Percentiles rank a stretch among this genome's conserved stretches.
These are phyloP conservation scores for Narthecium ossifragum DNA, from an alignment of 106 monocot genomes.

Conservation along the genomic window DNA sequence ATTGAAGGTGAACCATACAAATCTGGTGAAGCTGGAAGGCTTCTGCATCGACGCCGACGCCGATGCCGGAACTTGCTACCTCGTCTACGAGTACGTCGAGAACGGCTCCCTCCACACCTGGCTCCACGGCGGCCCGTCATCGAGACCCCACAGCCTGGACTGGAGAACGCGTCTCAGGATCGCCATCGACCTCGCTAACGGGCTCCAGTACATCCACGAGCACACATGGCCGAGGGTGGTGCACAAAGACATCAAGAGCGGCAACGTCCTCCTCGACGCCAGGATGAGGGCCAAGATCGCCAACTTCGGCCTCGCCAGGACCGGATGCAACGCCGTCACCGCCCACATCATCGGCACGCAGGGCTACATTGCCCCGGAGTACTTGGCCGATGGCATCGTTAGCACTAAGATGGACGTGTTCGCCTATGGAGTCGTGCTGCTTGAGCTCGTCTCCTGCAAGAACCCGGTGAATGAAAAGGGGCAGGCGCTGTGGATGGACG, in stretches of 20 bases:
- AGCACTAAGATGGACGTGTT: conserved; percentile 87
- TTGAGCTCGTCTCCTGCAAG: conserved; percentile 67
- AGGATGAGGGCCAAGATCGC: conserved; percentile 72
- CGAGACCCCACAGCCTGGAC: conserved; percentile 22
- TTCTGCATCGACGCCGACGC: conserved; percentile 67
- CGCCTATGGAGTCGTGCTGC: conserved; percentile 74
- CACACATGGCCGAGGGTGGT: conserved; percentile 87
- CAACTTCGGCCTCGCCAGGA: conserved; percentile 76
- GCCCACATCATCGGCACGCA: conserved; percentile 75
- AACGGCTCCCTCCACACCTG: conserved; percentile 72
- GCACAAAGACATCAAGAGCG: conserved; percentile 83
- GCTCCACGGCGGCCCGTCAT: conserved; percentile 45
- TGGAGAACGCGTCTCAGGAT: conserved; percentile 63
- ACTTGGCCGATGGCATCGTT: conserved; percentile 58
- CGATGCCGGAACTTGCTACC: conserved; percentile 46
- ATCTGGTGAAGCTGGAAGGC: conserved; percentile 83
- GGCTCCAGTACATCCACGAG: conserved; percentile 93
- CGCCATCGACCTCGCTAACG: conserved; percentile 72
- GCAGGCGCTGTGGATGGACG: conserved; percentile 49
- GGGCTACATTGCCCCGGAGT: conserved; percentile 81
- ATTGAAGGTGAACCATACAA: conserved; percentile 74
- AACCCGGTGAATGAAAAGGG: conserved; percentile 40
- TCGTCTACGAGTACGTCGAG: conserved; percentile 72
- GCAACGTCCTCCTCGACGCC: conserved; percentile 67
- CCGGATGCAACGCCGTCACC: conserved; percentile 75